Evolutionary conservation across 2,329 filamentous ascomycete genomes (phyloP).

Genomic region (Pseudopyricularia cyperi): DNA sequence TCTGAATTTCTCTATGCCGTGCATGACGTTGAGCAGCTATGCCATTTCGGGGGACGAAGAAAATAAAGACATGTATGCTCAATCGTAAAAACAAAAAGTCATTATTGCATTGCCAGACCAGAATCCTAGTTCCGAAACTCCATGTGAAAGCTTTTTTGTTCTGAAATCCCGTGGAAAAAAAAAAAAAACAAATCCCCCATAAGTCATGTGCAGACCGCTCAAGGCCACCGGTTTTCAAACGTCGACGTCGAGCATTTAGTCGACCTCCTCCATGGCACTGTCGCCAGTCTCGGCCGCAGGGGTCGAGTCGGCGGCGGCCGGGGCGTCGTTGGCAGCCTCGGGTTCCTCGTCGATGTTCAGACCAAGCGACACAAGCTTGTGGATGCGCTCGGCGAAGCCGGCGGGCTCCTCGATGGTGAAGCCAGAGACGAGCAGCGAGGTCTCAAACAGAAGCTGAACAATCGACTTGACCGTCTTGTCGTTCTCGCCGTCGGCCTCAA

Average conservation of each 20-base stretch:
- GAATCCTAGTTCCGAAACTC: slow-evolving; percentile 2
- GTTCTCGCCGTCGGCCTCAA: slow-evolving; percentile 92
- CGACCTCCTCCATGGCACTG: slow-evolving; percentile 99
- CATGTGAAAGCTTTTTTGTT: slow-evolving; percentile 2
- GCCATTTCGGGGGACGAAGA: background rate
- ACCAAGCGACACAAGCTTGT: slow-evolving; percentile 97
- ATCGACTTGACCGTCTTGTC: slow-evolving; percentile 99
- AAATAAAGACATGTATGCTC: background rate
- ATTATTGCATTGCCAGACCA: slow-evolving; percentile 2
- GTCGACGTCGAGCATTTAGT: slow-evolving; percentile 50
- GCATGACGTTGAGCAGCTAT: background rate
- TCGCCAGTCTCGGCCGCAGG: slow-evolving; percentile 54
- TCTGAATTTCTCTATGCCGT: background rate
- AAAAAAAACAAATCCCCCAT: background rate
- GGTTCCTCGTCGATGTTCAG: slow-evolving; percentile 94
- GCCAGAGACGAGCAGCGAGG: slow-evolving; percentile 91
- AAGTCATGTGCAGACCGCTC: background rate
- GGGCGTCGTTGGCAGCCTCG: slow-evolving; percentile 53
- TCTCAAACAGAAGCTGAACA: slow-evolving; percentile 97
- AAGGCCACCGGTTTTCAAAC: too few species aligned
- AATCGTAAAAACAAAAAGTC: background rate
- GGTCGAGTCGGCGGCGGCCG: slow-evolving; percentile 42
- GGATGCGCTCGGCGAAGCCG: slow-evolving; percentile 95
- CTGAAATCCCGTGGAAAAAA: slow-evolving; percentile 1
- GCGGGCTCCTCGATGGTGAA: slow-evolving; percentile 99